Evolutionary conservation across 1,284 basidiomycete species (phyloP), one percentile per base, ranked within the genome.

Genomic region (Peniophora sp.): DNA sequence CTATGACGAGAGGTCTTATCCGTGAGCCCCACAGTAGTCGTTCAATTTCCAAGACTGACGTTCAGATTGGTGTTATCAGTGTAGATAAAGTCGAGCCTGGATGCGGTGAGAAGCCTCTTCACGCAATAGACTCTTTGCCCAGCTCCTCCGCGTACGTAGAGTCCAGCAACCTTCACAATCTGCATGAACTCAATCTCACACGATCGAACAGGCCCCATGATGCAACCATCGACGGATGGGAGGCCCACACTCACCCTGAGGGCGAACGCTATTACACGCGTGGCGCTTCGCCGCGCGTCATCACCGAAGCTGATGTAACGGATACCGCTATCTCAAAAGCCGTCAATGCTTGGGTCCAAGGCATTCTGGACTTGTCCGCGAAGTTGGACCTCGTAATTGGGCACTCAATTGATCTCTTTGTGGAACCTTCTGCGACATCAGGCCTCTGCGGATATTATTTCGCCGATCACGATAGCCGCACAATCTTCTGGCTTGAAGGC

Each of bases 391-490:
- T 75, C 17, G 52, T 56, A 9, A 34, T 74, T 3, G 62, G 69
- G 1, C 53, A 61, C 0, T 51, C 55, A n/a, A 61, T 72, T 14
- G 81, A 83, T 56, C 62, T 83, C n/a, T 79, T 73, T 47, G 55
- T 83, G 49, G 70, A 77, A 47, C 59, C 83, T 49, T 70, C 77
- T 46, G 58, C 74, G 68, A 64, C n/a, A 56, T 64, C 3, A 60
- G 64, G 46, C 20, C 20, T 22, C 10, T 82, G 79, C 60, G 66
- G 63, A 12, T 83, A 83, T 56, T 83, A 83, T 54, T 67, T 83
- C 17, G 68, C 75, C 10, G 73, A 83, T 52, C 74, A 78, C 55
- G 52, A 53, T 0, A 59, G 65, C 11, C 70, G 64, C 24, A 66
- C 64, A 0, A 51, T 75, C 24, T 81, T 79, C 58, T 83, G 79